Conservation (phyloP, 257 asterid species). For the Petunia axillaris region DNA sequence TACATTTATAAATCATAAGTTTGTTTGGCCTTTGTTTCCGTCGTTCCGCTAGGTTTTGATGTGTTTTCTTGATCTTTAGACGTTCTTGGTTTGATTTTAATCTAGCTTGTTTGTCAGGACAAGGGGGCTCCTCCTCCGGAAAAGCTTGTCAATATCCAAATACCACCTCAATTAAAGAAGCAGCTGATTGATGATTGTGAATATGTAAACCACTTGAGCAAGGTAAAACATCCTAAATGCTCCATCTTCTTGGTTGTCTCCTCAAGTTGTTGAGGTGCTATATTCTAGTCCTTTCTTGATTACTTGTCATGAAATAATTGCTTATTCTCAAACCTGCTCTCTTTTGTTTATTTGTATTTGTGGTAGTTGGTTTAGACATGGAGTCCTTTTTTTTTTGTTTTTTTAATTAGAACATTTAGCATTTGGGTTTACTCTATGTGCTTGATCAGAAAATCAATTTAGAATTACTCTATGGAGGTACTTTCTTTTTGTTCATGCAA, state of each 20-base stretch:
- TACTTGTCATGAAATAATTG: not conserved
- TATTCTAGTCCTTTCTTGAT: conserved; percentile 18
- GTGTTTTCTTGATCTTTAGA: not conserved
- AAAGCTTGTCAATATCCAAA: conserved; percentile 55
- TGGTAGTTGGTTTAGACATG: conserved; percentile 6
- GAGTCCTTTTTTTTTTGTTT: not conserved
- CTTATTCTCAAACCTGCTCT: conserved; percentile 3
- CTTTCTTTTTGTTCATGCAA: conserved; percentile 17
- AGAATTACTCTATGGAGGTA: not conserved
- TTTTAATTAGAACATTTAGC: conserved; percentile 9
- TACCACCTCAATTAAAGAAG: conserved; percentile 65
- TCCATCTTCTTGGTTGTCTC: conserved; percentile 13
- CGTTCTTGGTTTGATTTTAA: not conserved
- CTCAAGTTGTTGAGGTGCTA: not conserved
- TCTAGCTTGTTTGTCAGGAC: conserved; percentile 44
- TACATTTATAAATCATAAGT: not conserved
- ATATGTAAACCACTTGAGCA: conserved; percentile 59
- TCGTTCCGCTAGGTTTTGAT: not conserved
- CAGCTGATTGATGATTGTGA: conserved; percentile 70
- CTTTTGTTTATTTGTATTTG: conserved; percentile 16
- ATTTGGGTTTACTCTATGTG: conserved; percentile 7
- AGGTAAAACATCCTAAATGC: conserved; percentile 50
- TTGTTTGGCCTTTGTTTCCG: not conserved
- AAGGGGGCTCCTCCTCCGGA: conserved; percentile 44
- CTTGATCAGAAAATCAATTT: not conserved